phyloP scores from a whole-genome alignment of 306 rosid species.

The Malus sieversii region DNA sequence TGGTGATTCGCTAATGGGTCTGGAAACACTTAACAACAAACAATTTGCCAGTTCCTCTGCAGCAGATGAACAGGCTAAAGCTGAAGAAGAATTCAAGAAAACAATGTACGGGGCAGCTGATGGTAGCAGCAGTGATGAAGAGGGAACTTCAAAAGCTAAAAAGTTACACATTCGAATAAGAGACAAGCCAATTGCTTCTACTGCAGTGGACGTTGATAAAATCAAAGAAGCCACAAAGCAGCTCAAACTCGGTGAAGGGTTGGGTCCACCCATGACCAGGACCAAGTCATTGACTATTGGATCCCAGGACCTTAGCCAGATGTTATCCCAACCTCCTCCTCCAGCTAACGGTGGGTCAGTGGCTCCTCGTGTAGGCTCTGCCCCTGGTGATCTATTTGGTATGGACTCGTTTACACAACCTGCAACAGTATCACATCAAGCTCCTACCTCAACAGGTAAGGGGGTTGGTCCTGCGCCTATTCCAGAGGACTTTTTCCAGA shows the following conservation, averaged over 20 bases:
- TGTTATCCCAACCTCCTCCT: constrained; percentile 43
- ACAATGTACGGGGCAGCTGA: constrained; percentile 79
- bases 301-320: constrained; percentile 70
- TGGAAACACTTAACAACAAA: constrained; percentile 53
- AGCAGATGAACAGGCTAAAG: constrained; percentile 83
- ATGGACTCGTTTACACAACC: constrained; percentile 44
- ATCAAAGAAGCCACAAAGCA: constrained; percentile 92
- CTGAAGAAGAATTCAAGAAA: constrained; percentile 95
- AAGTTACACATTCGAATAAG: constrained; percentile 79
- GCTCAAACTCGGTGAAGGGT: constrained; percentile 69
- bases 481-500: constrained; percentile 97
- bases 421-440: constrained; percentile 45
- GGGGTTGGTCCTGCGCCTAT: constrained; percentile 63
- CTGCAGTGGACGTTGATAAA: constrained; percentile 82
- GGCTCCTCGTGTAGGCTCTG: constrained; percentile 42
- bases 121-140: constrained; percentile 98
- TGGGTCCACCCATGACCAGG: constrained; percentile 56
- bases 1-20: constrained; percentile 58
- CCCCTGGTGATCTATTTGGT: constrained; percentile 64
- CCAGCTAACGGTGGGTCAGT: constrained; percentile 35
- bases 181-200: constrained; percentile 65
- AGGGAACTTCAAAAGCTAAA: constrained; percentile 69
- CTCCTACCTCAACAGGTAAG: constrained; percentile 30
- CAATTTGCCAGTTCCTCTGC: constrained; percentile 45
- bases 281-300: constrained; percentile 61